Conservation (phyloP, 164 flowering plant species). For the Berberis vulgaris region DNA sequence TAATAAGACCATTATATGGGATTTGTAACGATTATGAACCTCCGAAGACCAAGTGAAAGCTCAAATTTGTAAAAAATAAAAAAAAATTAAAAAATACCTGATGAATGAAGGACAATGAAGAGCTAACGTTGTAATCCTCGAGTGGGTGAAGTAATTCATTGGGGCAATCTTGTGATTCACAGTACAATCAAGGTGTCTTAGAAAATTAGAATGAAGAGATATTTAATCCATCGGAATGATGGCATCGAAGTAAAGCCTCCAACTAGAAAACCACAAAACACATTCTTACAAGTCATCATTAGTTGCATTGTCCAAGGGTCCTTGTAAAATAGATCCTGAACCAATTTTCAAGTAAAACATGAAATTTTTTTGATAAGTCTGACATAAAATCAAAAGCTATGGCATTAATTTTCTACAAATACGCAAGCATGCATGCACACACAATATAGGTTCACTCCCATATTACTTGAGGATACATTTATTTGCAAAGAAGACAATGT, state of each 20-base stretch:
- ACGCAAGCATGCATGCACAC: too few species aligned
- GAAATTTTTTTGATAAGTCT: constrained; percentile 3
- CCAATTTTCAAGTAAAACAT: constrained; percentile 52
- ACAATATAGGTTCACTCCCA: too few species aligned
- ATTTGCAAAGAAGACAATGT: too few species aligned
- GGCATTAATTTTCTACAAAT: too few species aligned
- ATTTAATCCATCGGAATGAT: neutral
- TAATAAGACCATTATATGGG: too few species aligned
- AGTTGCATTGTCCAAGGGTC: constrained; percentile 57
- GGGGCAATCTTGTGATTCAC: constrained; percentile 71
- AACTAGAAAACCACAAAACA: constrained; percentile 5
- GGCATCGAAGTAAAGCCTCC: too few species aligned
- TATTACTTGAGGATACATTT: too few species aligned
- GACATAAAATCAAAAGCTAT: too few species aligned
- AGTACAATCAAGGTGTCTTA: constrained; percentile 60
- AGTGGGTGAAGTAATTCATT: constrained; percentile 84
- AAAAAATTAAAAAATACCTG: constrained; percentile 57
- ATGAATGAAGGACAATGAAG: constrained; percentile 68
- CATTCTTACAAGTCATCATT: constrained; percentile 39
- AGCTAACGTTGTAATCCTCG: constrained; percentile 74
- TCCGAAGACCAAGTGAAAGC: too few species aligned
- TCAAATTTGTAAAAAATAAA: neutral
- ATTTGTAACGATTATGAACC: too few species aligned
- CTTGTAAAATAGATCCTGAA: constrained; percentile 66
- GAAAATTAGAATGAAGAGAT: constrained; percentile 9